phyloP scores from a whole-genome alignment of 1,284 basidiomycete genomes.

The Puccinia horiana region DNA sequence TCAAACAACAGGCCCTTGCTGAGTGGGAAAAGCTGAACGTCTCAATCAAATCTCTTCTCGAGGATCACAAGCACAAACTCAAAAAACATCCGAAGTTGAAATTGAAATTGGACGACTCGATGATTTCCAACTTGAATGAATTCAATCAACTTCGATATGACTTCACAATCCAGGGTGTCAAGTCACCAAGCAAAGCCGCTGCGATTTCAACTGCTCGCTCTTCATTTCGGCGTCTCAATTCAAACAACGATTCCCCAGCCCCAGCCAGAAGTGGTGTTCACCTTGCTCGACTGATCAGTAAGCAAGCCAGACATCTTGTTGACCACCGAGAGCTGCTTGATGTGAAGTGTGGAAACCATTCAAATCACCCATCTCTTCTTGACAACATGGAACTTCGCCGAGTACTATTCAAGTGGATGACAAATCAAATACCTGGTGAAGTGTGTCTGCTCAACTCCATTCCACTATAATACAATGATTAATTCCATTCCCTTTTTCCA shows the following conservation, averaged over 20 bases:
- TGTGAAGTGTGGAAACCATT: background rate
- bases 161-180: background rate
- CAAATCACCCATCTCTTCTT: background rate
- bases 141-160: slow-evolving; percentile 5
- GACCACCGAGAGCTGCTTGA: background rate
- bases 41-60: background rate
- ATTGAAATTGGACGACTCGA: background rate
- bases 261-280: background rate
- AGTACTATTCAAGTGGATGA: background rate
- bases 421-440: slow-evolving; percentile 9
- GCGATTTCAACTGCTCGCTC: background rate
- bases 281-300: background rate
- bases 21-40: background rate
- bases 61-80: background rate
- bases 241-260: background rate
- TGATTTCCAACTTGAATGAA: background rate
- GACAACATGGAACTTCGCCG: background rate
- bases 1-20: background rate
- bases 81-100: background rate
- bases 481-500: slow-evolving; percentile 3
- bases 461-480: background rate
- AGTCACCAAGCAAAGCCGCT: background rate
- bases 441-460: background rate
- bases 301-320: background rate
- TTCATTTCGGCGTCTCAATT: background rate